Conservation (phyloP, 495 filamentous ascomycete genomes). For the Penicillium atrosanguineum region DNA sequence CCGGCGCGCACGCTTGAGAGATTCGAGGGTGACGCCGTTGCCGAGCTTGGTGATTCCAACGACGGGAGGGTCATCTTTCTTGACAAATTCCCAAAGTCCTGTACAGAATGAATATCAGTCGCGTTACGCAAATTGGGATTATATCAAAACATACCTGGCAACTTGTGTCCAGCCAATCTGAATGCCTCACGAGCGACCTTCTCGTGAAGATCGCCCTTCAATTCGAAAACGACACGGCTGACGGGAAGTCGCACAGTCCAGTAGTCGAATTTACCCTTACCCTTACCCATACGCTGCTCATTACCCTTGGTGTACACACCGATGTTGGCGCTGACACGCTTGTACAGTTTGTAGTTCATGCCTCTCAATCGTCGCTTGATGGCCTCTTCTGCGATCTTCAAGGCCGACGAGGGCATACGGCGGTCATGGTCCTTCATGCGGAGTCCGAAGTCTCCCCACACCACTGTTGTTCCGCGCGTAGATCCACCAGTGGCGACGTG, state of each 20-base stretch:
- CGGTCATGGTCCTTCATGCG: conserved; percentile 93
- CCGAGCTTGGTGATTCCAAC: conserved; percentile 92
- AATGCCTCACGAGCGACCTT: conserved; percentile 92
- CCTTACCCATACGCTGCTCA: conserved; percentile 98
- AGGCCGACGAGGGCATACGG: conserved; percentile 78
- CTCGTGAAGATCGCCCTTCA: conserved; percentile 90
- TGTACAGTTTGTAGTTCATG: conserved; percentile 89
- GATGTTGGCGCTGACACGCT: conserved; percentile 83
- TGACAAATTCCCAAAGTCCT: conserved; percentile 93
- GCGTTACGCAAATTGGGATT: background rate
- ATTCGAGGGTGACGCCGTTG: conserved; percentile 74
- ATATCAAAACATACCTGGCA: conserved; percentile 70
- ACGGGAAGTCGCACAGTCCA: conserved; percentile 89
- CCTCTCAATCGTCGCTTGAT: conserved; percentile 87
- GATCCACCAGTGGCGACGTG: conserved; percentile 89
- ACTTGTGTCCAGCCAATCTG: conserved; percentile 88
- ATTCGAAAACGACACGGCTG: conserved; percentile 85
- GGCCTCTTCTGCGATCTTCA: conserved; percentile 87
- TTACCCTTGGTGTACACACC: conserved; percentile 95
- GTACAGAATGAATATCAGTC: conserved; percentile 22
- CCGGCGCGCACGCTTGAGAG: conserved; percentile 71
- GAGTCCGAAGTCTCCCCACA: conserved; percentile 95
- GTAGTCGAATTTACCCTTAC: conserved; percentile 95
- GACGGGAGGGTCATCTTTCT: conserved; percentile 84
- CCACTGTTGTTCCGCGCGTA: conserved; percentile 86